Evolutionary conservation across 768 basidiomycete species (phyloP).

Genomic region (Porphyrellus cyaneotinctus): DNA sequence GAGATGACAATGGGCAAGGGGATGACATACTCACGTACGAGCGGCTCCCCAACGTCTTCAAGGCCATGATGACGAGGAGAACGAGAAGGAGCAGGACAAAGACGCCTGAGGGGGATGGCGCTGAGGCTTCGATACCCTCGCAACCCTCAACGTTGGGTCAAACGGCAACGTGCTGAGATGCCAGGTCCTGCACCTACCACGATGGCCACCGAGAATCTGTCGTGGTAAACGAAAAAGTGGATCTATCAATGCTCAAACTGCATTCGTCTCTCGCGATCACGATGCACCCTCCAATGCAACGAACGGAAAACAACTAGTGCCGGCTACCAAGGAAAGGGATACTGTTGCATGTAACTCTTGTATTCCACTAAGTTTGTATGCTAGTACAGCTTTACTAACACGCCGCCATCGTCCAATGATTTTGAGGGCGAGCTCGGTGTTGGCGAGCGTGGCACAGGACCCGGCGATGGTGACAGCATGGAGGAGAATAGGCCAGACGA

Average conservation of each 20-base stretch:
- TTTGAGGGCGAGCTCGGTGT: too few species aligned
- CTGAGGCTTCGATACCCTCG: slow-evolving; percentile 1
- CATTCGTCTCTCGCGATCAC: slow-evolving; percentile 60
- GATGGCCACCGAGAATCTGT: too few species aligned
- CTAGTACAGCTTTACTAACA: too few species aligned
- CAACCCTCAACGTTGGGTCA: slow-evolving; percentile 13
- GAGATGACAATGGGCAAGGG: slow-evolving; percentile 89
- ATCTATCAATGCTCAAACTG: slow-evolving; percentile 77
- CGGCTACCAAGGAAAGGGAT: slow-evolving; percentile 44
- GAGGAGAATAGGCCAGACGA: too few species aligned
- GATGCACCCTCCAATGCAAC: neutral
- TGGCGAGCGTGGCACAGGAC: too few species aligned
- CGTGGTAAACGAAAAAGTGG: slow-evolving; percentile 34
- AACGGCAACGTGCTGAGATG: neutral
- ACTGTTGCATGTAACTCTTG: too few species aligned
- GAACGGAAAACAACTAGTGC: slow-evolving; percentile 39
- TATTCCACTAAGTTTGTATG: too few species aligned
- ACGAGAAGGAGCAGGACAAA: too few species aligned
- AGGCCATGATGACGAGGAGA: slow-evolving; percentile 94
- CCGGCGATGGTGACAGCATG: too few species aligned
- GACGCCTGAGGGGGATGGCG: slow-evolving; percentile 8
- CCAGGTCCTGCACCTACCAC: too few species aligned
- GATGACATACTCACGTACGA: slow-evolving; percentile 79
- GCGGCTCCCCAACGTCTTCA: slow-evolving; percentile 87
- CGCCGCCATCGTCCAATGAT: too few species aligned